Evolutionary conservation across 768 basidiomycete species (phyloP), one percentile per base, ranked within the genome.

Genomic region (Tylopilus plumbeoviolaceoides): DNA sequence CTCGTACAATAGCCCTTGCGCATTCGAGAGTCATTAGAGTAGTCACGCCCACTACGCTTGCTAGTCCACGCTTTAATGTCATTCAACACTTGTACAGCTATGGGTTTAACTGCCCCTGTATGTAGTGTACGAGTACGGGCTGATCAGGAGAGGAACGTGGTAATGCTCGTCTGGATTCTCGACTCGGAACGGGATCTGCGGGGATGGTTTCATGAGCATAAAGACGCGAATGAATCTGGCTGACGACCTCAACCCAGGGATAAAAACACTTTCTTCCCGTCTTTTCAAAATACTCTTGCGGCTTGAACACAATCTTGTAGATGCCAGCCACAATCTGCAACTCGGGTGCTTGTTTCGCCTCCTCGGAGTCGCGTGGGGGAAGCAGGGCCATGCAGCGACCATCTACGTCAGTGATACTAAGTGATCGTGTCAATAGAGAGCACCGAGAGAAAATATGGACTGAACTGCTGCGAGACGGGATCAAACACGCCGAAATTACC

Each of bases 71-170:
- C 41, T 30, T 41, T 50, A 14, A 23, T 14, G 44, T 44, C 42
- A 47, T 20, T 47, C 44, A 50, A 50, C 44, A 48, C 23, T 31
- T 47, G 28, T 47, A 58, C 46, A 23, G 23, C 5, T 23, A 23
- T 23, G 46, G 55, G 52, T n/a, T 68, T 61, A 91, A 69, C 90
- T 95, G n/a, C 94, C 94, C 57, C 91, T 77, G 66, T 95, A 97
- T 7, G 94, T 95, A 14, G 93, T 94, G 67, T 84, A 97, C 4
- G 88, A 89, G 70, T 86, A 92, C 5, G 93, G 92, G 66, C 90
- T 95, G 63, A 95, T 85, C 14, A 97, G 70, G n/a, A 97, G 74
- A 0, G 94, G 94, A 48, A 97, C 84, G 59, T 97, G 94, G 65
- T 94, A 87, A 62, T 95, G 92, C 61, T 95, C 88, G 47, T 78